Percentiles rank a stretch among this genome's conserved stretches.
These are phyloP conservation scores for Candida tunisiensis DNA, from an alignment of 1,139 yeast genomes.

Conservation along the genomic window DNA sequence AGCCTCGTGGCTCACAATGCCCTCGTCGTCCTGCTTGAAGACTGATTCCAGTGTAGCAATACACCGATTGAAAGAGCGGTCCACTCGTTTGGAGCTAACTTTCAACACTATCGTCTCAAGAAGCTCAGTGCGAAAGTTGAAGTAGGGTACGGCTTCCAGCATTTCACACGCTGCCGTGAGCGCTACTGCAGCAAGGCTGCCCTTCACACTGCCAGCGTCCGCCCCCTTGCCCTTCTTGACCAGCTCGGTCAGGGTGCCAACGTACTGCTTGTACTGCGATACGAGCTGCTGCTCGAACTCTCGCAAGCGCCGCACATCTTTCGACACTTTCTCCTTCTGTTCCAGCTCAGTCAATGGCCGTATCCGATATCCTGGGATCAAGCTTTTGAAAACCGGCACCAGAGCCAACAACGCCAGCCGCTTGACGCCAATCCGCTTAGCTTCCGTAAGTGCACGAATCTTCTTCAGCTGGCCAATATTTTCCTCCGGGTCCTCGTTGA, in stretches of 20 bases:
- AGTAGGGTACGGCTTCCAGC: conserved; percentile 49
- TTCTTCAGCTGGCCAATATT: conserved; percentile 50
- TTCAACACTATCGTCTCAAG: conserved; percentile 44
- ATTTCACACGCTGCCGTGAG: conserved; percentile 71
- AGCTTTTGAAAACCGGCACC: conserved; percentile 67
- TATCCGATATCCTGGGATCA: conserved; percentile 80
- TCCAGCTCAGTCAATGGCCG: conserved; percentile 72
- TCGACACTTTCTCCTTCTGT: conserved; percentile 53
- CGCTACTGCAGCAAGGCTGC: conserved; percentile 38
- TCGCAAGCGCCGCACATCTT: conserved; percentile 62
- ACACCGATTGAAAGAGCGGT: conserved; percentile 37
- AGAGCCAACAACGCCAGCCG: conserved; percentile 65
- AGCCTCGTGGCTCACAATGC: conserved; percentile 65
- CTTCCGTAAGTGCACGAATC: conserved; percentile 53
- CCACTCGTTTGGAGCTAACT: conserved; percentile 14
- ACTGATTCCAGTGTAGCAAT: conserved; percentile 48
- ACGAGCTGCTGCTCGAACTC: conserved; percentile 68
- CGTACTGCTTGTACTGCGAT: conserved; percentile 48
- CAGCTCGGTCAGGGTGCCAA: conserved; percentile 33
- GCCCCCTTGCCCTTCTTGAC: conserved; percentile 17
- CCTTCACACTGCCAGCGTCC: conserved; percentile 14
- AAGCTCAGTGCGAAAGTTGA: conserved; percentile 65
- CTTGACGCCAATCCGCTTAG: conserved; percentile 49
- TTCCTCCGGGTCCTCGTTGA: conserved; percentile 87
- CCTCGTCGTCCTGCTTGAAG: conserved; percentile 55